Conservation (phyloP, 441 rosid genomes). For the Pelargonium australe region DNA sequence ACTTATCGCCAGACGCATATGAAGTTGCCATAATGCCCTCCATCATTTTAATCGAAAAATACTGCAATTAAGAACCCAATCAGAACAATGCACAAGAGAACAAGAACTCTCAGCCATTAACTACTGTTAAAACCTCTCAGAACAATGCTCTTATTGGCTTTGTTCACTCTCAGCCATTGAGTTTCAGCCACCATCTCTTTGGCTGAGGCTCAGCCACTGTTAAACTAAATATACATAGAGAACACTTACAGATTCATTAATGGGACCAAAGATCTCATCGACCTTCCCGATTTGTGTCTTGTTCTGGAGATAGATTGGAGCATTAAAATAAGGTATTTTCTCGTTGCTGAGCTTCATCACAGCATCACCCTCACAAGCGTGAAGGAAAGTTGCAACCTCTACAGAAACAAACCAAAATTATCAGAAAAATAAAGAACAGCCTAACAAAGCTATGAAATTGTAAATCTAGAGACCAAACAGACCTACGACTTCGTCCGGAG, state of each 20-base stretch:
- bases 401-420: slow-evolving; percentile 7
- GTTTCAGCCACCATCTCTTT: too few relatives aligned
- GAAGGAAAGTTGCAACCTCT: slow-evolving; percentile 78
- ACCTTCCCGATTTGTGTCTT: slow-evolving; percentile 93
- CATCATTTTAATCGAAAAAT: slow-evolving; percentile 81
- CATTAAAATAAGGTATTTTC: slow-evolving; percentile 83
- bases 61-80: slow-evolving; percentile 33
- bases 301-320: slow-evolving; percentile 71
- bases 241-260: slow-evolving; percentile 73
- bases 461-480: slow-evolving; percentile 19
- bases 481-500: slow-evolving; percentile 91
- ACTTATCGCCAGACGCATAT: slow-evolving; percentile 63
- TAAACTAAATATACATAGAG: background rate
- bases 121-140: too few relatives aligned
- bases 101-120: too few relatives aligned
- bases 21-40: slow-evolving; percentile 93
- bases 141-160: too few relatives aligned
- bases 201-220: background rate
- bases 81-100: background rate
- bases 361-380: slow-evolving; percentile 91
- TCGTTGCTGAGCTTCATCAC: slow-evolving; percentile 77
- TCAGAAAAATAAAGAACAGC: background rate
- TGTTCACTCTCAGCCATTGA: too few relatives aligned
- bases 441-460: slow-evolving; percentile 6
- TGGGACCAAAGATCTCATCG: slow-evolving; percentile 91